Base-by-base conservation (phyloP, 495 filamentous ascomycete genomes). In the Aspergillus asperescens region DNA sequence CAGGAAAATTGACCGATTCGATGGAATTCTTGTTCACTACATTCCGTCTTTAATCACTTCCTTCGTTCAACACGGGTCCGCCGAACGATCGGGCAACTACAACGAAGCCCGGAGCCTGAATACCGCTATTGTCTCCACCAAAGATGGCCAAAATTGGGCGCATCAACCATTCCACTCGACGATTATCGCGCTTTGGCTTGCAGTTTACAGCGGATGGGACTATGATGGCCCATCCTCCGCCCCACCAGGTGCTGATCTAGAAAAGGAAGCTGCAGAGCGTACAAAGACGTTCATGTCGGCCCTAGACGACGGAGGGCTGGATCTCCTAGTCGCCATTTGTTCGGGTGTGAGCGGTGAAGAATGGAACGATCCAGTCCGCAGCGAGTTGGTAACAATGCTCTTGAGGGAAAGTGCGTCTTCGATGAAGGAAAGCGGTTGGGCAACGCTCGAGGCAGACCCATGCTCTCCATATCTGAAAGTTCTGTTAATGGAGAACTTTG, bases 191-290 rank as follows among this genome's bases (percentile, higher is more conserved):
- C 86, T 85, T 76, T 99, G 93, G 93, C 77, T 96, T 31, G 83
- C 87, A 38, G 89, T 96, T 50, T 96, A 96, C 65, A 95, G 88
- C 63, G 88, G 85, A 12, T 90, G 87, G 76, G 95, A 89, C 63
- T 74, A 84, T 53, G 91, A 96, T 47, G 70, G 74, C 48, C 74
- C 74, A 38, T 71, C 74, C 22, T 75, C 72, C 4, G 69, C 75
- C n/a, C 64, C 81, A 20, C 69, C 76, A 15, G 77, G 76, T 1
- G 72, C 80, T 55, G 78, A 86, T 53, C 66, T 81, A 5, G 77
- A 82, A 41, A 76, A 76, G 27, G 89, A 93, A 65, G 81, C 82
- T 20, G 79, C 81, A 34, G 76, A 81, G 53, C 82, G 87, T 37
- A 81, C 82, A 4, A 81, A 82, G 52, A 74, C 83, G 45, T 93